Conservation (phyloP, 164 flowering plant genomes). For the Liquidambar formosana region DNA sequence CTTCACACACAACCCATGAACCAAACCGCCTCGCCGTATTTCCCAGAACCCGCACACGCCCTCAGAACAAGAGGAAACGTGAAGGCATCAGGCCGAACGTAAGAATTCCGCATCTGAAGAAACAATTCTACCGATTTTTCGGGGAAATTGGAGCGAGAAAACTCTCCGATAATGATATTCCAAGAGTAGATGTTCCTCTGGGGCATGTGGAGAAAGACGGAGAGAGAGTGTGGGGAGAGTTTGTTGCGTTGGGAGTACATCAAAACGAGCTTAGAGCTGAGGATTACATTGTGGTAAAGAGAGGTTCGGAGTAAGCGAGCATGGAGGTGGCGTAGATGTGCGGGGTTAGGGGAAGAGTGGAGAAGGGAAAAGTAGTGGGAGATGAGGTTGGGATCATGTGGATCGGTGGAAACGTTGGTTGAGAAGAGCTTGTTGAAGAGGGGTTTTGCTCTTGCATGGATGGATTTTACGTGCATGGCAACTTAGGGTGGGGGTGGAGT, state of each 20-base stretch:
- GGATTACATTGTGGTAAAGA: constrained; percentile 20
- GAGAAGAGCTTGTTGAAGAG: no score
- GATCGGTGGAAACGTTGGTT: no score
- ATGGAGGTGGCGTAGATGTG: constrained; percentile 22
- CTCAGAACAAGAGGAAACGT: constrained; percentile 37
- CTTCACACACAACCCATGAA: constrained; percentile 38
- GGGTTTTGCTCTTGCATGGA: no score
- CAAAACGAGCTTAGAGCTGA: constrained; percentile 21
- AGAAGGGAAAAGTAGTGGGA: constrained; percentile 10
- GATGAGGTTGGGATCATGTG: no score
- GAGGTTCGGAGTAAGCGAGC: constrained; percentile 23
- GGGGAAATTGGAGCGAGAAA: constrained; percentile 19
- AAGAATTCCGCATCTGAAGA: not conserved
- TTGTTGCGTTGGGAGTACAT: constrained; percentile 11
- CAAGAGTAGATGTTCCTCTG: constrained; percentile 18
- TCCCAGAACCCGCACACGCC: constrained; percentile 25
- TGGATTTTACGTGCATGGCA: no score
- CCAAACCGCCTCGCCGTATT: constrained; percentile 8
- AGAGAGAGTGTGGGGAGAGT: constrained; percentile 14
- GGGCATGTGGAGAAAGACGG: constrained; percentile 24
- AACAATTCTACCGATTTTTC: constrained; percentile 7
- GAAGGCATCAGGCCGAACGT: constrained; percentile 19
- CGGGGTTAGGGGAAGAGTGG: constrained; percentile 11
- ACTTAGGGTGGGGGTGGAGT: no score
- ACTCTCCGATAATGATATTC: constrained; percentile 25